phyloP scores from a whole-genome alignment of 139 green algal genomes.

The Ettlia oleoabundans region DNA sequence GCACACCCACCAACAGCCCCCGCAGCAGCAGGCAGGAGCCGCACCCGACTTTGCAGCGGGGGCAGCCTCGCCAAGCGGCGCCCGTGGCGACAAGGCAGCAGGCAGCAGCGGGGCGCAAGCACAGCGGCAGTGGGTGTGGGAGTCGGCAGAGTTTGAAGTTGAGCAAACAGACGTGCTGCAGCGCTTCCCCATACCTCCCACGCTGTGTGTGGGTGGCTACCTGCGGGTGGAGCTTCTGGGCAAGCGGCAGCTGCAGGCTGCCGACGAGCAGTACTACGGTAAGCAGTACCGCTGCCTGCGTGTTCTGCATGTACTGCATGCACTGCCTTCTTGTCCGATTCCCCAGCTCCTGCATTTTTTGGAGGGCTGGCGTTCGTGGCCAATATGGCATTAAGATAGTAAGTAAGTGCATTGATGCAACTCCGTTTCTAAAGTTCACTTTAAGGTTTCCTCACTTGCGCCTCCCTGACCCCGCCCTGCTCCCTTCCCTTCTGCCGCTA shows the following conservation, averaged over 20 bases:
- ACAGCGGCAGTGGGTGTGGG: neutral
- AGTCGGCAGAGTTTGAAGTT: neutral
- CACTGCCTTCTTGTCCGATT: no score
- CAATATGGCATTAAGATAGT: no score
- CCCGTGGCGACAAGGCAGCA: neutral
- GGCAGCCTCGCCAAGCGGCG: neutral
- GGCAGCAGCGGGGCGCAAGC: neutral
- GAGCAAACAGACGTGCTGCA: constrained; percentile 21
- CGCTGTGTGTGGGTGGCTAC: constrained; percentile 37
- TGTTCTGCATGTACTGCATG: no score
- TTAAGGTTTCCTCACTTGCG: no score
- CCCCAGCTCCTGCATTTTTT: no score
- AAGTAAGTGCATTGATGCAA: no score
- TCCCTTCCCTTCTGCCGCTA: neutral
- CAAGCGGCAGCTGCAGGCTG: constrained; percentile 36
- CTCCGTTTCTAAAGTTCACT: no score
- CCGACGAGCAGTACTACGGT: constrained; percentile 47
- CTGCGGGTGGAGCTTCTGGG: constrained; percentile 47
- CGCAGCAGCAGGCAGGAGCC: neutral
- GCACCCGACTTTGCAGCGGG: neutral
- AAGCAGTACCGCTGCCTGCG: neutral
- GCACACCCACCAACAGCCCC: no score
- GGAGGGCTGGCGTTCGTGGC: no score
- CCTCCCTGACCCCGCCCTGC: no score
- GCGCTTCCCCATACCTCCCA: constrained; percentile 34